phyloP scores from a whole-genome alignment of 257 asterid genomes.

The Coffea canephora region DNA sequence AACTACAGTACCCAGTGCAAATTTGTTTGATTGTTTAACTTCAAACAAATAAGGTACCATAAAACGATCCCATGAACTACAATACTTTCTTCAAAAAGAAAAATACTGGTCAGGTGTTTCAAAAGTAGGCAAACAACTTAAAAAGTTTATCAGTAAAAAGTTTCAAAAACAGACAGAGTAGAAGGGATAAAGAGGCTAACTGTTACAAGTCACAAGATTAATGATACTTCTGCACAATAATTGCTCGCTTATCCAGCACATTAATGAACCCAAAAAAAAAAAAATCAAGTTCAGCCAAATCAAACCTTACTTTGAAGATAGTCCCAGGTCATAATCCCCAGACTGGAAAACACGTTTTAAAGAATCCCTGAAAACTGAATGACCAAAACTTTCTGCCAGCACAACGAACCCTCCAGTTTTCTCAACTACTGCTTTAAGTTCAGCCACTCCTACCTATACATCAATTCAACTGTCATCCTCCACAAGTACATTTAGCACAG shows the following conservation, averaged over 20 bases:
- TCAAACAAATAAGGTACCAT: background rate
- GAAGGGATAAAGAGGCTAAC: background rate
- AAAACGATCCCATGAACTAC: background rate
- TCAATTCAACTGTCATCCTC: background rate
- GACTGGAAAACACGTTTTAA: slow-evolving; percentile 72
- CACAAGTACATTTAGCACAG: background rate
- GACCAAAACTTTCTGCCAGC: slow-evolving; percentile 97
- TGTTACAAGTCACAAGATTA: background rate
- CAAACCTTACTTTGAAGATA: slow-evolving; percentile 77
- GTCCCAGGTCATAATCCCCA: slow-evolving; percentile 77
- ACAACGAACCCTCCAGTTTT: slow-evolving; percentile 95
- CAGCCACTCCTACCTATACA: slow-evolving; percentile 91
- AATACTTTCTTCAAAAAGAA: background rate
- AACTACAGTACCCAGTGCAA: background rate
- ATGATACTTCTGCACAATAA: background rate
- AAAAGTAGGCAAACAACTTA: background rate
- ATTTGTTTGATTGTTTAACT: background rate
- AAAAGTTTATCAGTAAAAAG: background rate
- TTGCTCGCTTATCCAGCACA: background rate
- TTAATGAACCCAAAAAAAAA: background rate
- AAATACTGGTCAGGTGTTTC: background rate
- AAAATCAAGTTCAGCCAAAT: slow-evolving; percentile 27
- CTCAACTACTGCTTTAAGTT: slow-evolving; percentile 86
- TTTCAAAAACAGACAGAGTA: no score
- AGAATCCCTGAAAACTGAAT: slow-evolving; percentile 91